Base-by-base conservation (phyloP, 768 basidiomycete species). In the Russula abietina region DNA sequence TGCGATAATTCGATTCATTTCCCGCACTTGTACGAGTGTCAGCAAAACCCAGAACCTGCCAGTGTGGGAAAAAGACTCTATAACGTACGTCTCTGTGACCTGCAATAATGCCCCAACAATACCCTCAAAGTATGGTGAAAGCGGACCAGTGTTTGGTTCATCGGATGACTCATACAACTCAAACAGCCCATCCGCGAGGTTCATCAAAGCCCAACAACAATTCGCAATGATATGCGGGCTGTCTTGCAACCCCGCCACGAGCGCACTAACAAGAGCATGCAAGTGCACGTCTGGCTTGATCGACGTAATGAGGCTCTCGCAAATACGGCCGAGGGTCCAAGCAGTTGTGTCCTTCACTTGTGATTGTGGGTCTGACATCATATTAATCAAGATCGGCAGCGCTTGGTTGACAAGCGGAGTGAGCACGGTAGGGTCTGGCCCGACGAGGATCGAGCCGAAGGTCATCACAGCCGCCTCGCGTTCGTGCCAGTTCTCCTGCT, bases 381-480 rank as follows among this genome's bases (percentile, higher is more conserved):
- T 96, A 68, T 87, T 86, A 71, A 98, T 93, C 53, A 99, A 81
- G 45, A 95, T 86, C 6, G 93, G 93, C 14, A 99, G 81, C 1
- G 97, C 97, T 73, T 98, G 94, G 66, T 89, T 84, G 66, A 97
- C 94, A 49, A 99, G 86, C 38, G 94, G 93, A 24, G 86, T 88
- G 55, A 99, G 84, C 30, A 93, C 87, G 38, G 77, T 74, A 12
- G 93, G 89, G 71, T 98, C 93, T 3, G 97, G 97, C 1, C 97
- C 97, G 66, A 98, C 96, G 33, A 98, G 83, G 70, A 99, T 98
- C 0, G 93, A 95, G 49, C 96, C 96, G 70, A 98, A 99, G 22
- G 95, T 87, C 95, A 98, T 99, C 60, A 98, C 87, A 6, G 95
- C 96, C 0, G 97, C 97, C 73, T 99, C 97, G 46, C 97, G 92